These are phyloP conservation scores for Ceratocystis huliohia DNA, from an alignment of 2,329 filamentous ascomycete genomes.

Conservation along the genomic window DNA sequence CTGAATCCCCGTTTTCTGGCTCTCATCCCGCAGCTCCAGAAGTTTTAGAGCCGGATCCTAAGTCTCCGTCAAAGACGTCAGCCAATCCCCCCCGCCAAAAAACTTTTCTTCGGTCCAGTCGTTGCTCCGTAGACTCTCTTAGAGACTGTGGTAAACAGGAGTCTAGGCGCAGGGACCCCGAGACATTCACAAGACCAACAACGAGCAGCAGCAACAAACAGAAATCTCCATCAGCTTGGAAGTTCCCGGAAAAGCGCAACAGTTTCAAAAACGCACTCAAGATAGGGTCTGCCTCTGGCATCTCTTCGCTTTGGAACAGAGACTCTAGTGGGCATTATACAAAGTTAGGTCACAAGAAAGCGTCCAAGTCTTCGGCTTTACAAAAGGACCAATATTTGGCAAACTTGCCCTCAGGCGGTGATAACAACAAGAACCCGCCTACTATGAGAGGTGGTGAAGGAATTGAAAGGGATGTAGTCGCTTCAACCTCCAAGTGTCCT, in stretches of 20 bases:
- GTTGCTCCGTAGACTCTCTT: constrained; percentile 6
- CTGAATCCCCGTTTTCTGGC: not conserved
- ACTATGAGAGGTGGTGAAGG: too few relatives aligned
- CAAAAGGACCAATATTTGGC: not conserved
- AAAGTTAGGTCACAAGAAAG: constrained; percentile 15
- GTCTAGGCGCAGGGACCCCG: not conserved
- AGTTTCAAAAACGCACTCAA: constrained; percentile 14
- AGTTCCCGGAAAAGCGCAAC: constrained; percentile 15
- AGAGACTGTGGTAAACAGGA: constrained; percentile 12
- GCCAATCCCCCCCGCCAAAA: constrained; percentile 7
- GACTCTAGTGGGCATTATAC: constrained; percentile 3
- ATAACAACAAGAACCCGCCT: not conserved
- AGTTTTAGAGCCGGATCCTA: not conserved
- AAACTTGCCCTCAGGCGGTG: not conserved
- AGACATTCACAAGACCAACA: not conserved
- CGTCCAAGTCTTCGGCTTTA: not conserved
- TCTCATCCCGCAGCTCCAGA: not conserved
- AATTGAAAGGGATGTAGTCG: not conserved
- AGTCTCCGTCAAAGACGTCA: constrained; percentile 5
- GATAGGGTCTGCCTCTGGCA: constrained; percentile 12
- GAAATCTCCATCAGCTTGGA: constrained; percentile 5
- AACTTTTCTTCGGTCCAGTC: constrained; percentile 10
- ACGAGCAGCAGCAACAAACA: not conserved
- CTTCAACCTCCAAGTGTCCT: not conserved
- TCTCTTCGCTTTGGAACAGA: constrained; percentile 13